Evolutionary conservation across 2,329 filamentous ascomycete genomes (phyloP).

Genomic region (Annulohypoxylon truncatum): DNA sequence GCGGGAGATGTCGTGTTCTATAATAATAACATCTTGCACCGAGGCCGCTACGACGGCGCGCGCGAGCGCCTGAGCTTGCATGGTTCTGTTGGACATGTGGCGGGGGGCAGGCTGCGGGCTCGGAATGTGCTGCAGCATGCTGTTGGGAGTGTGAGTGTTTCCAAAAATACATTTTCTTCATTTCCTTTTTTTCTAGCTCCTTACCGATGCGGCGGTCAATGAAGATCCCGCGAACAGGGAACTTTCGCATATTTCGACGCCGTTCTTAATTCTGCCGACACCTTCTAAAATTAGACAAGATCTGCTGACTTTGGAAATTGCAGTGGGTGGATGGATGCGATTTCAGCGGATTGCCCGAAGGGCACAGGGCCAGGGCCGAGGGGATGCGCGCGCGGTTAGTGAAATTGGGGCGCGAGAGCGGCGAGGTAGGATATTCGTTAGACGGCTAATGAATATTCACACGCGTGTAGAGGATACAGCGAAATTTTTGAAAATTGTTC

Average conservation of each 20-base stretch:
- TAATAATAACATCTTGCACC: slow-evolving; percentile 87
- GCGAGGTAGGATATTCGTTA: slow-evolving; percentile 73
- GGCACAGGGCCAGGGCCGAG: slow-evolving; percentile 63
- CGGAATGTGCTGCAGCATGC: slow-evolving; percentile 82
- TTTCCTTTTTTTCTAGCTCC: background rate
- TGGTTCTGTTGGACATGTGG: slow-evolving; percentile 74
- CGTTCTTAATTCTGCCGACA: background rate
- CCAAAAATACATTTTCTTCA: background rate
- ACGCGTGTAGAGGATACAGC: background rate
- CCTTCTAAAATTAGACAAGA: slow-evolving; percentile 4
- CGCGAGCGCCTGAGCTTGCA: slow-evolving; percentile 78
- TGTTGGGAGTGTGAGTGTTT: slow-evolving; percentile 59
- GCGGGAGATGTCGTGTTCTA: slow-evolving; percentile 88
- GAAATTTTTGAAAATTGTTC: slow-evolving; percentile 13
- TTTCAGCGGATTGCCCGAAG: slow-evolving; percentile 61
- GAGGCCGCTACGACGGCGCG: slow-evolving; percentile 70
- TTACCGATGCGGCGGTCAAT: background rate
- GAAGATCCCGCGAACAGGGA: background rate
- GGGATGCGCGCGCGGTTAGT: slow-evolving; percentile 73
- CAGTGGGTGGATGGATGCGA: slow-evolving; percentile 70
- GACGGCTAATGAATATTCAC: slow-evolving; percentile 55
- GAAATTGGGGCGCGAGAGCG: slow-evolving; percentile 68
- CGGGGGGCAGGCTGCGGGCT: slow-evolving; percentile 67
- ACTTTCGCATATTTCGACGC: background rate
- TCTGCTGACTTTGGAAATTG: slow-evolving; percentile 11